These are phyloP conservation scores for Rheum nobile DNA, from an alignment of 148 eudicot species.

Conservation along the genomic window DNA sequence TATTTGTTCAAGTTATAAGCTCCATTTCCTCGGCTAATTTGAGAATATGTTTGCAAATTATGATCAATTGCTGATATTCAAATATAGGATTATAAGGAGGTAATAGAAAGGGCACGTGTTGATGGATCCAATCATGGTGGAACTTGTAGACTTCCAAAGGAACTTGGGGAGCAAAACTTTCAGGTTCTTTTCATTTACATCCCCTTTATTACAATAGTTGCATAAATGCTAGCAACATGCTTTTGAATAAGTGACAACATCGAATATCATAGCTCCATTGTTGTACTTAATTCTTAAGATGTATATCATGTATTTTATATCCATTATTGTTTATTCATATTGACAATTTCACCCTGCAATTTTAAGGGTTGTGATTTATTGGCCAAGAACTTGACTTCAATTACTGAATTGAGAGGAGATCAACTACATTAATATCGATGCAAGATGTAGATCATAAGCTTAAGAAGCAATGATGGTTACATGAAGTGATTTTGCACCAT, in stretches of 20 bases:
- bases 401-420: slow-evolving; percentile 52
- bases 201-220: not conserved
- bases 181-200: not conserved
- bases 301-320: not conserved
- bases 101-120: not conserved
- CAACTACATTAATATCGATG: slow-evolving; percentile 43
- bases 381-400: slow-evolving; percentile 50
- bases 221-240: not conserved
- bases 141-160: not conserved
- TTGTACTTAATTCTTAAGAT: too few species aligned
- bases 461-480: slow-evolving; percentile 34
- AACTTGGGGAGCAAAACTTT: not conserved
- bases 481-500: not conserved
- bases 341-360: too few species aligned
- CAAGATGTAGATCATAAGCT: slow-evolving; percentile 49
- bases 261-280: too few species aligned
- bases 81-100: not conserved
- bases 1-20: not conserved
- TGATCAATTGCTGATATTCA: not conserved
- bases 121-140: slow-evolving; percentile 2
- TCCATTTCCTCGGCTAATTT: not conserved
- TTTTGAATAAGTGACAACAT: not conserved
- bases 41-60: not conserved
- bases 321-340: too few species aligned
- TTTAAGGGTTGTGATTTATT: not conserved